Evolutionary conservation across 1,139 yeast species (phyloP).

Genomic region (Zhuliangozyma parablackwelliae): DNA sequence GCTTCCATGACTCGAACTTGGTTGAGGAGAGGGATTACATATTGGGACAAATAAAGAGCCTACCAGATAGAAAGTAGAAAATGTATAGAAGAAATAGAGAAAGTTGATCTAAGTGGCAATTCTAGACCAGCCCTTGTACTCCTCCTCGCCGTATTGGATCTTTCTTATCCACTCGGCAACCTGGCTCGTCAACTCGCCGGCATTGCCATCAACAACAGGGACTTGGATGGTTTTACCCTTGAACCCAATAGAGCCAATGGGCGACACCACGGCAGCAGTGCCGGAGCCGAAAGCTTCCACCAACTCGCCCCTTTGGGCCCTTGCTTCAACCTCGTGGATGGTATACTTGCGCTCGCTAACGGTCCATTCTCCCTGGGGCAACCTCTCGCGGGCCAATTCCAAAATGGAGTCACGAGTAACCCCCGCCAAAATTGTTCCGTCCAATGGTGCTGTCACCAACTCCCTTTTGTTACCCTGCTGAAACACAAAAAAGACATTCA

Average conservation of each 20-base stretch:
- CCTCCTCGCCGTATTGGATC: conserved; percentile 83
- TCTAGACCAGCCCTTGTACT: conserved; percentile 60
- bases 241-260: conserved; percentile 84
- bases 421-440: conserved; percentile 95
- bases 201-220: conserved; percentile 73
- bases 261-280: conserved; percentile 95
- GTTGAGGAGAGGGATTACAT: conserved; percentile 80
- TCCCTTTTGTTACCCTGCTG: conserved; percentile 57
- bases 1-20: conserved; percentile 63
- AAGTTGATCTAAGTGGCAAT: conserved; percentile 36
- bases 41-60: conserved; percentile 63
- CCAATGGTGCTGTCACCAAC: conserved; percentile 92
- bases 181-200: conserved; percentile 77
- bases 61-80: conserved; percentile 41
- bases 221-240: conserved; percentile 65
- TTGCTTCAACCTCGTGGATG: conserved; percentile 73
- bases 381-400: conserved; percentile 67
- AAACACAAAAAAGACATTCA: conserved; percentile 90
- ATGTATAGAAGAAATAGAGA: no score
- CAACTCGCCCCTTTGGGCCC: conserved; percentile 72
- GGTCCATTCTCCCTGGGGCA: conserved; percentile 71
- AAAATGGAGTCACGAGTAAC: conserved; percentile 90
- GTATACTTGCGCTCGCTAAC: conserved; percentile 78
- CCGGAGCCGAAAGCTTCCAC: conserved; percentile 97
- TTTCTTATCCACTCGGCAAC: conserved; percentile 83